A percentile compares a stretch with the other conserved stretches of the same genome.
Conservation (phyloP, 768 basidiomycete genomes). For the Holtermanniella nyarrowii region DNA sequence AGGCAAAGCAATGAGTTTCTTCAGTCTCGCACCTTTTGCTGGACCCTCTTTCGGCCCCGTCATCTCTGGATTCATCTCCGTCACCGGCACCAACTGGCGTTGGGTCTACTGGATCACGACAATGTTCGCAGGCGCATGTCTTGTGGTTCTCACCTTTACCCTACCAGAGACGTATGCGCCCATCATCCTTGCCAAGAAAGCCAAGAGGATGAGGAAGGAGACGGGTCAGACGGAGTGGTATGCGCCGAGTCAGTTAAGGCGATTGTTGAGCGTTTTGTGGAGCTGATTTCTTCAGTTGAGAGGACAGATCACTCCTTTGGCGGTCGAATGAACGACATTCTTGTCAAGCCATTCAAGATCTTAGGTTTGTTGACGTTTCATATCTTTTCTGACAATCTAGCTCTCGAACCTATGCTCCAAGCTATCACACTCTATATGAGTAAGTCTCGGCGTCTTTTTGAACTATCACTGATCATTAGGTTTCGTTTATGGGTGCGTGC, state of each 20-base stretch:
- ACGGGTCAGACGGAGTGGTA: slow-evolving; percentile 39
- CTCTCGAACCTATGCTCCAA: slow-evolving; percentile 39
- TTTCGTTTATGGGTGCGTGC: too few species aligned
- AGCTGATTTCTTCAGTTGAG: slow-evolving; percentile 16
- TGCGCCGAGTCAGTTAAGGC: slow-evolving; percentile 34
- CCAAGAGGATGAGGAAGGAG: slow-evolving; percentile 36
- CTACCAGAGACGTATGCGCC: slow-evolving; percentile 42
- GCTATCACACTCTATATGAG: slow-evolving; percentile 43
- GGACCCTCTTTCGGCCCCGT: slow-evolving; percentile 41
- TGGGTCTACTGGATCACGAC: slow-evolving; percentile 40
- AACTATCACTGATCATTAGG: too few species aligned
- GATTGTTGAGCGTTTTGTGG: too few species aligned
- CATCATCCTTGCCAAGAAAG: slow-evolving; percentile 35
- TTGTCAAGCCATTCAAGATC: slow-evolving; percentile 39
- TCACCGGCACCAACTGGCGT: slow-evolving; percentile 34
- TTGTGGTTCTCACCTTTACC: slow-evolving; percentile 25
- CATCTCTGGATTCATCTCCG: slow-evolving; percentile 39
- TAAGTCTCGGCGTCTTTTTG: too few species aligned
- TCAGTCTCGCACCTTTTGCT: slow-evolving; percentile 42
- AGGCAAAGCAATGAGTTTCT: slow-evolving; percentile 37
- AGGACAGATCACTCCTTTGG: slow-evolving; percentile 19
- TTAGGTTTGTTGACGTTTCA: slow-evolving; percentile 15
- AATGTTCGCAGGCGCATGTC: slow-evolving; percentile 36
- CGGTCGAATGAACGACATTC: slow-evolving; percentile 24
- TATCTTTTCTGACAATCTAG: slow-evolving; percentile 1